phyloP scores from a whole-genome alignment of 768 basidiomycete genomes.

The Lactarius sp. region DNA sequence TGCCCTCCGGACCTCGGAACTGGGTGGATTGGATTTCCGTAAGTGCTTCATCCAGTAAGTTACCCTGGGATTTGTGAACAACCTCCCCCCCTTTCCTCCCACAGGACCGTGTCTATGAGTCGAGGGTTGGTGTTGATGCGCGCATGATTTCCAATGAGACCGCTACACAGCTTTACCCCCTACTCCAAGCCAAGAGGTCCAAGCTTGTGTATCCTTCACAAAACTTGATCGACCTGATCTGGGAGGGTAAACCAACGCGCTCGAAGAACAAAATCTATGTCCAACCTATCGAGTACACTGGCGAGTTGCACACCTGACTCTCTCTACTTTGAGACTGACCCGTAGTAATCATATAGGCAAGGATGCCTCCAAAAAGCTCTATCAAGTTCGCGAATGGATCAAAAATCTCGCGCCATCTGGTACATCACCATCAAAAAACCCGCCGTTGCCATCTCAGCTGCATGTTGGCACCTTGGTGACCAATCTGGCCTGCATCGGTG shows the following conservation, averaged over 20 bases:
- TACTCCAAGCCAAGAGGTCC: constrained; percentile 48
- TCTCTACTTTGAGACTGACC: neutral
- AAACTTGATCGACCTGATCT: constrained; percentile 78
- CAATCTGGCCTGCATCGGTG: constrained; percentile 67
- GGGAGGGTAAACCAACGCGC: constrained; percentile 72
- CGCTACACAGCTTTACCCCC: constrained; percentile 53
- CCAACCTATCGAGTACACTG: constrained; percentile 69
- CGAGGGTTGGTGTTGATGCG: constrained; percentile 77
- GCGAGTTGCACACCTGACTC: constrained; percentile 31
- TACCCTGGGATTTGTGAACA: neutral
- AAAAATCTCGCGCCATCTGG: constrained; percentile 50
- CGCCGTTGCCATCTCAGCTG: constrained; percentile 55
- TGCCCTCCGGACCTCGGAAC: constrained; percentile 50
- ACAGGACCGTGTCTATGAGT: constrained; percentile 38
- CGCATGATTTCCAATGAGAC: constrained; percentile 76
- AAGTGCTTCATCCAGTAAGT: neutral
- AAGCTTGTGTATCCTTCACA: constrained; percentile 77
- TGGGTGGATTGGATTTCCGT: constrained; percentile 71
- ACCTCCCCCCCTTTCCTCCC: neutral
- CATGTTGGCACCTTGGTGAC: constrained; percentile 66
- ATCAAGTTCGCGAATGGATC: constrained; percentile 67
- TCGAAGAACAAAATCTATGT: constrained; percentile 59
- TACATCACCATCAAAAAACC: constrained; percentile 56
- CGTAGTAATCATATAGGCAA: constrained; percentile 37
- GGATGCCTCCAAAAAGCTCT: constrained; percentile 67